Percentiles rank a stretch among this genome's conserved stretches.
phyloP scores from a whole-genome alignment of 148 eudicot genomes.

The Vaccinium macrocarpon region DNA sequence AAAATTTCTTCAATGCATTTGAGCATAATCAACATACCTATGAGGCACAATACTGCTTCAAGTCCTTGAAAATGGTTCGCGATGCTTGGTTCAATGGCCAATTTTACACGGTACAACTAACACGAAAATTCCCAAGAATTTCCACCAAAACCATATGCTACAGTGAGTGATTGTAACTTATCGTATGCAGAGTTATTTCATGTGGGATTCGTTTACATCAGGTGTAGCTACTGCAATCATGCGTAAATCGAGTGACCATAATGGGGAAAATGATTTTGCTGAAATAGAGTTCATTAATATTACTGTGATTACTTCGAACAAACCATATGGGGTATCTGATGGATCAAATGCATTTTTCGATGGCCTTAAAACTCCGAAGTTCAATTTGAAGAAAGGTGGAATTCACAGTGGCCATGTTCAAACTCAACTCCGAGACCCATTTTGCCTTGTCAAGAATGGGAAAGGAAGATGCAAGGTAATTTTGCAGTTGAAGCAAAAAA shows the following conservation, averaged over 20 bases:
- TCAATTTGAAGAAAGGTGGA: constrained; percentile 47
- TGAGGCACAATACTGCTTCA: constrained; percentile 78
- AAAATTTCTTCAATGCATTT: constrained; percentile 50
- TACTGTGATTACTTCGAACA: constrained; percentile 73
- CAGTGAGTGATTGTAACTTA: not conserved
- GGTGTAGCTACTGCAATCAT: constrained; percentile 87
- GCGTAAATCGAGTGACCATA: constrained; percentile 34
- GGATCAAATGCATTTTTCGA: constrained; percentile 83
- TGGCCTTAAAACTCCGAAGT: constrained; percentile 48
- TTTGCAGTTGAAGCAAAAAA: not conserved
- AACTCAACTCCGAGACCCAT: constrained; percentile 68
- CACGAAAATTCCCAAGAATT: not conserved
- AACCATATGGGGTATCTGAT: constrained; percentile 78
- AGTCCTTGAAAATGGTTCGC: constrained; percentile 60
- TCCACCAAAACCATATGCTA: not conserved
- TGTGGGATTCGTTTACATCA: constrained; percentile 86
- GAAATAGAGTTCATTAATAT: constrained; percentile 79
- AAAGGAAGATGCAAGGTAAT: constrained; percentile 77
- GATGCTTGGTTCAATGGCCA: constrained; percentile 66
- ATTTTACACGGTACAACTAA: constrained; percentile 51
- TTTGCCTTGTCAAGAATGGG: constrained; percentile 50
- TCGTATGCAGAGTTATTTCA: constrained; percentile 57
- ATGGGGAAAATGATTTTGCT: constrained; percentile 73
- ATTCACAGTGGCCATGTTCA: constrained; percentile 95
- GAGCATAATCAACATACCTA: constrained; percentile 67